Base-by-base conservation (phyloP, 441 rosid genomes). In the Syzygium malaccense region DNA sequence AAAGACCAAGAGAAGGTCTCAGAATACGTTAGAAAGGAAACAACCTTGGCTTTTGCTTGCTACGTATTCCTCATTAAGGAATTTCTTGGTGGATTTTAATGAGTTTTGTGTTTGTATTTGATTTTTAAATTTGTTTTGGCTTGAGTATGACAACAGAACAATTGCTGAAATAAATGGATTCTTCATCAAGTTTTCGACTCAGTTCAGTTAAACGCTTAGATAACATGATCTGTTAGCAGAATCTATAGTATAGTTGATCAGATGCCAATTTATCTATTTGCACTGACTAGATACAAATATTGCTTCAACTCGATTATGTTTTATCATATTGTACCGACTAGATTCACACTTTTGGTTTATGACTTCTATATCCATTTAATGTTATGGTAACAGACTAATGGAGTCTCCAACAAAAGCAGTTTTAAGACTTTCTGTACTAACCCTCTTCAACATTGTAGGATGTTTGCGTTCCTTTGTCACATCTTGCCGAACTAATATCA, bases 381-480 rank as follows among this genome's bases (percentile, higher is more conserved):
- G 41, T 30, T 66, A 30, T 66, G 6, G 41, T 32, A 66, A 30
- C 75, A 30, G 41, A 66, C 75, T 30, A 66, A 66, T 66, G 75
- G 75, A 30, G 75, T 66, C 75, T 33, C 75, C 75, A 30, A 30
- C 75, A 64, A 66, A 66, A 4, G 75, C 75, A 15, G 87, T 86
- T 41, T 58, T 86, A 86, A 60, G 28, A n/a, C 18, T 41, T 86
- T 48, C 30, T 60, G 56, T 85, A 53, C 41, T 64, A 25, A 51
- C 15, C n/a, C 28, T 48, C 55, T 51, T 68, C 45, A 17, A 86
- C 56, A 20, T 86, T 93, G 88, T 92, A 98, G 98, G 99, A 98
- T 89, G 99, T 96, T 14, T 98, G 99, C 57, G 99, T 96, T 89
- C 99, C 99, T 87, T 91, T 98, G 64, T 98, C 99, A 87, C 94